Base-by-base conservation (phyloP, 1,139 yeast genomes). In the Nakaseomyces sp. region DNA sequence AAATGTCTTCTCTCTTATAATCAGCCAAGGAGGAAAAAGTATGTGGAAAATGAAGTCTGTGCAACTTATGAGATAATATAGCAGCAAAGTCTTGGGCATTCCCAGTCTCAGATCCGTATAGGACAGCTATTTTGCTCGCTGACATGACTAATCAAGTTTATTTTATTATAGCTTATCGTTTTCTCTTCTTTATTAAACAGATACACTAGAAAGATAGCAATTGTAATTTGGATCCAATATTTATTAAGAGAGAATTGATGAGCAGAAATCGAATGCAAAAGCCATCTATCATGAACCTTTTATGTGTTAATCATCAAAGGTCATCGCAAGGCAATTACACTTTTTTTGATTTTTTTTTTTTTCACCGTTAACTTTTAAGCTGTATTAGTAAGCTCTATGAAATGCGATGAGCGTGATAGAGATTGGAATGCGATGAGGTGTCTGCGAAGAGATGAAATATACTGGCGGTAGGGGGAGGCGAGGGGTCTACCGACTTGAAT, bases 71-170 rank as follows among this genome's bases (percentile, higher is more conserved):
- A 28, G 78, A 73, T 28, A 89, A 65, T 37, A 77, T 72, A 44
- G 74, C 73, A 1, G 97, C 96, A 56, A 77, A 81, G 55, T 91
- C 97, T 55, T 84, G 87, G 1, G 96, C 76, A 54, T 86, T 88
- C 1, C 97, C 98, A 0, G 96, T 86, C 59, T 89, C 97, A 1
- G 96, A 82, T 0, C 96, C 97, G 61, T 84, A 89, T 1, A 91
- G 67, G 13, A 91, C 74, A 24, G 80, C 77, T 12, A 84, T 66
- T 45, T 52, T 57, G 40, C 49, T 53, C 8, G 56, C 37, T 5
- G 51, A 36, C 45, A 47, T 48, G 17, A 26, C 25, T 12, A 22
- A 8, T 33, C 13, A 18, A 13, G 6, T 29, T 29, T 26, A 17
- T 32, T 19, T 26, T 10, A 5, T 15, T 9, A 6, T 18, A 29